These are phyloP conservation scores for Paecilomyces niveus DNA, from an alignment of 2,329 filamentous ascomycete genomes.

Conservation along the genomic window DNA sequence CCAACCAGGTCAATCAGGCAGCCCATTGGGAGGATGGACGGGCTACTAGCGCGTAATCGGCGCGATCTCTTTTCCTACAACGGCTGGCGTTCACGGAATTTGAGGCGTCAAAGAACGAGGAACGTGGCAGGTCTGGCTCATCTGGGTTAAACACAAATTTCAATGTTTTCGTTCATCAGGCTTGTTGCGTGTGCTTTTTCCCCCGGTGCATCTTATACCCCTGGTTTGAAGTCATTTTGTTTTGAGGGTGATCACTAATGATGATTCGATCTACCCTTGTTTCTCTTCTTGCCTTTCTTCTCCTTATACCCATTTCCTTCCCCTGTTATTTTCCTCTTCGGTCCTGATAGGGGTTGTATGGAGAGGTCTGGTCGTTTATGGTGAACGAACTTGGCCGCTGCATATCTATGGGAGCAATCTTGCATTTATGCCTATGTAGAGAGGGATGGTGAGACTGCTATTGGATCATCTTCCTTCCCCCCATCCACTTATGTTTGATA, in stretches of 20 bases:
- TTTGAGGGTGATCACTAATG: neutral
- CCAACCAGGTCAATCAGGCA: constrained; percentile 30
- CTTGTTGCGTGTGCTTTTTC: neutral
- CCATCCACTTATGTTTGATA: neutral
- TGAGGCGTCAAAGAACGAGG: neutral
- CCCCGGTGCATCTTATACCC: neutral
- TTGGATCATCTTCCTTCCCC: neutral
- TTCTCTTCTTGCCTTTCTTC: neutral
- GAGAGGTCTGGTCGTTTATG: neutral
- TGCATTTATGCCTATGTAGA: neutral
- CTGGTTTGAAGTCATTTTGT: neutral
- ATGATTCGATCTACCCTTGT: constrained; percentile 1
- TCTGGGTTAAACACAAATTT: neutral
- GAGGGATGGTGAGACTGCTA: neutral
- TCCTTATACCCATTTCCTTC: neutral
- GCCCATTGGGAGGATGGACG: constrained; percentile 31
- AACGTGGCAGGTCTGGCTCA: neutral
- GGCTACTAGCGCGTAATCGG: constrained; percentile 23
- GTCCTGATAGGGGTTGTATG: neutral
- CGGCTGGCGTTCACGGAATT: neutral
- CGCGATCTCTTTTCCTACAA: neutral
- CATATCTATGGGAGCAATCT: neutral
- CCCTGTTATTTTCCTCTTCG: neutral
- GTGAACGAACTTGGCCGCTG: neutral
- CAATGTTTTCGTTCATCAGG: neutral